phyloP scores from a whole-genome alignment of 2,329 filamentous ascomycete genomes.

The Dactylellina sp. region DNA sequence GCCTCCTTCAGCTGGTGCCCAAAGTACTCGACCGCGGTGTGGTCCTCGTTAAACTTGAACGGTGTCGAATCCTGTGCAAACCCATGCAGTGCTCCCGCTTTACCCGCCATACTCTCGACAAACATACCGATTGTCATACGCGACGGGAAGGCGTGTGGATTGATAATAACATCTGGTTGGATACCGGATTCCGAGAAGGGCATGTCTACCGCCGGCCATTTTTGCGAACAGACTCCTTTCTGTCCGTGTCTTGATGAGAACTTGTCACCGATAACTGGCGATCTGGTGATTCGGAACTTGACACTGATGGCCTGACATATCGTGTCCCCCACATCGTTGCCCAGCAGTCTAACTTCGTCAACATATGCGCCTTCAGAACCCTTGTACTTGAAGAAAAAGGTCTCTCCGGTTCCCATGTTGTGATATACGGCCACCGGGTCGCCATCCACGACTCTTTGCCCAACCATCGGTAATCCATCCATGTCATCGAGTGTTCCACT shows the following conservation, averaged over 20 bases:
- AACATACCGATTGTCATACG: constrained; percentile 99
- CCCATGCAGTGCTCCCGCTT: constrained; percentile 91
- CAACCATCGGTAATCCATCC: constrained; percentile 86
- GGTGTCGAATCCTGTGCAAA: constrained; percentile 96
- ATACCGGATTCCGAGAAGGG: constrained; percentile 97
- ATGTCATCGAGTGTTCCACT: constrained; percentile 69
- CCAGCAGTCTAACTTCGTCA: constrained; percentile 91
- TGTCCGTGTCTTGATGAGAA: constrained; percentile 98
- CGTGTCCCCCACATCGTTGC: constrained; percentile 81
- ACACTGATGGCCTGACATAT: constrained; percentile 88
- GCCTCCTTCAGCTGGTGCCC: constrained; percentile 94
- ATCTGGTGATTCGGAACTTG: constrained; percentile 90
- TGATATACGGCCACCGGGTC: constrained; percentile 91
- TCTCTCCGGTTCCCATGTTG: constrained; percentile 75
- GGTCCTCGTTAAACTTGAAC: constrained; percentile 91
- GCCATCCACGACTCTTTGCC: constrained; percentile 80
- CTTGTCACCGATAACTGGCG: constrained; percentile 96
- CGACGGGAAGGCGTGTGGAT: constrained; percentile 98
- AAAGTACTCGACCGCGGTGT: constrained; percentile 93
- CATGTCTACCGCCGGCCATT: constrained; percentile 94
- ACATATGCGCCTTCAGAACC: constrained; percentile 88
- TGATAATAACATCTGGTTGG: constrained; percentile 97
- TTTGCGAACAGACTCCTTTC: constrained; percentile 95
- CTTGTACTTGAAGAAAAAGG: constrained; percentile 93
- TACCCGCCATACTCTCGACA: constrained; percentile 94